A percentile compares a stretch with the other conserved stretches of the same genome.
phyloP scores from a whole-genome alignment of 2,329 filamentous ascomycete species.

The Endocalyx cinctus region DNA sequence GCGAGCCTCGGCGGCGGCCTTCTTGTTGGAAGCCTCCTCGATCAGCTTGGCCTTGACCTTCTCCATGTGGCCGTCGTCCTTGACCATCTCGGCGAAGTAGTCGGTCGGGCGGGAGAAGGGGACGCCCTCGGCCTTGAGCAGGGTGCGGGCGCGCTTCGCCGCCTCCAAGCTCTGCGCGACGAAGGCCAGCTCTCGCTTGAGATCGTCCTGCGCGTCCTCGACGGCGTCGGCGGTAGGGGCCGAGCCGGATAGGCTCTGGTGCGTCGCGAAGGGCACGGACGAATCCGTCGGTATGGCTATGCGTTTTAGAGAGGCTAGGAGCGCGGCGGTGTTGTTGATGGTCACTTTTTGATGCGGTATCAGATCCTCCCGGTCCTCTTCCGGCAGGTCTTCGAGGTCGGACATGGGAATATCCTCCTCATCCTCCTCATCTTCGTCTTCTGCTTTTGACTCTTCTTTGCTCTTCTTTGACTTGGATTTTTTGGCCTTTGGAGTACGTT shows the following conservation, averaged over 20 bases:
- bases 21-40: constrained; percentile 87
- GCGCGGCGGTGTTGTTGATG: constrained; percentile 93
- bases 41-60: constrained; percentile 91
- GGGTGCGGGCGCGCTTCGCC: constrained; percentile 65
- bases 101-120: constrained; percentile 86
- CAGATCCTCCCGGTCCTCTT: constrained; percentile 70
- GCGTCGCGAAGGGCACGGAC: constrained; percentile 72
- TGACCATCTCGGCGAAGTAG: constrained; percentile 99
- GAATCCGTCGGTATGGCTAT: constrained; percentile 65
- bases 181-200: constrained; percentile 88
- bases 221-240: constrained; percentile 63
- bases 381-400: constrained; percentile 64
- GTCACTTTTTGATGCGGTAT: constrained; percentile 88
- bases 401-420: constrained; percentile 79
- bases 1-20: constrained; percentile 84
- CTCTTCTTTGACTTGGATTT: constrained; percentile 34
- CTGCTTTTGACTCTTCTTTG: constrained; percentile 26
- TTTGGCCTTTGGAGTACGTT: constrained; percentile 49
- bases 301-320: constrained; percentile 74
- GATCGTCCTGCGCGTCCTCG: constrained; percentile 81
- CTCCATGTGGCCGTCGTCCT: constrained; percentile 97
- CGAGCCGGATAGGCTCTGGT: constrained; percentile 70
- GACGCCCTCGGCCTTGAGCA: constrained; percentile 75
- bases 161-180: constrained; percentile 85
- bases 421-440: constrained; percentile 58